Percentiles rank a stretch among this genome's conserved stretches.
These are phyloP conservation scores for Stevia rebaudiana DNA, from an alignment of 140 eudicot genomes.

Conservation along the genomic window DNA sequence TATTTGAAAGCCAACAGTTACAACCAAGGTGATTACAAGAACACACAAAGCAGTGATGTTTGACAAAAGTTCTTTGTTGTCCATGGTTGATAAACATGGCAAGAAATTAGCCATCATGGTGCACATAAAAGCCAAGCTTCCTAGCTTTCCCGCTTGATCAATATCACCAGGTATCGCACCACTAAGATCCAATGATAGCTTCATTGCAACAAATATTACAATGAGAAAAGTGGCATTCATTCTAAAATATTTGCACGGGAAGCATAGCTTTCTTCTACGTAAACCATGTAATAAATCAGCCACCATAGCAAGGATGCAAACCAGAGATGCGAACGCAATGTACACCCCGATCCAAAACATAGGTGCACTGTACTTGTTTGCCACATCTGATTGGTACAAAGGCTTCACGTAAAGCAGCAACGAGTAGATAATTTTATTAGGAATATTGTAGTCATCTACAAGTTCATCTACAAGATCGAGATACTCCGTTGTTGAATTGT, in stretches of 20 bases:
- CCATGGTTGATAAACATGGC: slow-evolving; percentile 9
- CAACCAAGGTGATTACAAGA: slow-evolving; percentile 6
- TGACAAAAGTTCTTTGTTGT: slow-evolving; percentile 1
- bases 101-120: slow-evolving; percentile 12
- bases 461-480: neutral
- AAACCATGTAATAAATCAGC: slow-evolving; percentile 16
- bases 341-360: slow-evolving; percentile 6
- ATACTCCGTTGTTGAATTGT: neutral
- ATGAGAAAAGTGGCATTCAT: neutral
- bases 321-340: neutral
- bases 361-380: neutral
- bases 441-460: neutral
- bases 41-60: slow-evolving; percentile 2
- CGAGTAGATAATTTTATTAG: neutral
- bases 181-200: slow-evolving; percentile 10
- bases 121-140: slow-evolving; percentile 15
- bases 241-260: slow-evolving; percentile 8
- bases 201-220: slow-evolving; percentile 7
- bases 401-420: neutral
- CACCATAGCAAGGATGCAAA: slow-evolving; percentile 14
- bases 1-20: neutral
- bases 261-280: slow-evolving; percentile 1
- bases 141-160: slow-evolving; percentile 9
- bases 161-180: neutral
- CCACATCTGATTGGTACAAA: neutral